These are phyloP conservation scores for Phialophora verrucosa DNA, from an alignment of 2,329 filamentous ascomycete species.

Conservation along the genomic window DNA sequence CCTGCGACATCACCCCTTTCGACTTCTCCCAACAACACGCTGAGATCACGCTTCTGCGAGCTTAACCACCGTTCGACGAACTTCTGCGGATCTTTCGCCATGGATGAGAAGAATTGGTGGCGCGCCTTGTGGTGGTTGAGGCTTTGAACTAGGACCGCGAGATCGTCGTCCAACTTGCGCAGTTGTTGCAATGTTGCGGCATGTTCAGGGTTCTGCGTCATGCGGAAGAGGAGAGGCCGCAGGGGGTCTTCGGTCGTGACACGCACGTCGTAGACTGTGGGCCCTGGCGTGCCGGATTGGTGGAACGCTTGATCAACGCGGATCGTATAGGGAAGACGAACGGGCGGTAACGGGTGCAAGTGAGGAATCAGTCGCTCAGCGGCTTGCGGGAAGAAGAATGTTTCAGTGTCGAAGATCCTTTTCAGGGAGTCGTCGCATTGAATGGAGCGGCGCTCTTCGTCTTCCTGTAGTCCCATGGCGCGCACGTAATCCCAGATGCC, in stretches of 20 bases:
- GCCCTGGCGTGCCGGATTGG: constrained; percentile 61
- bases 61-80: constrained; percentile 89
- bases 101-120: constrained; percentile 80
- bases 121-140: constrained; percentile 86
- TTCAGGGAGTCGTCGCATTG: constrained; percentile 84
- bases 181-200: constrained; percentile 77
- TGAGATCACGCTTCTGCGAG: constrained; percentile 87
- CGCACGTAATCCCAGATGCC: constrained; percentile 96
- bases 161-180: constrained; percentile 77
- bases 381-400: constrained; percentile 83
- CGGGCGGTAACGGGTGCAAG: constrained; percentile 76
- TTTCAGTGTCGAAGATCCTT: constrained; percentile 76
- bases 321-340: constrained; percentile 89
- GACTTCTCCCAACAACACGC: constrained; percentile 84
- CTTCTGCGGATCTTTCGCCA: constrained; percentile 79
- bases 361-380: constrained; percentile 80
- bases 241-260: constrained; percentile 85
- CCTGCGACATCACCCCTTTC: constrained; percentile 63
- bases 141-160: constrained; percentile 81
- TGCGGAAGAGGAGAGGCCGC: constrained; percentile 64
- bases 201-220: constrained; percentile 73
- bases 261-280: constrained; percentile 88
- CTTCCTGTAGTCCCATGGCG: constrained; percentile 83
- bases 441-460: constrained; percentile 92
- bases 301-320: constrained; percentile 87